Percentiles rank a stretch among this genome's conserved stretches.
These are phyloP conservation scores for Kluyveromyces wickerhamii DNA, from an alignment of 805 yeast genomes.

Conservation along the genomic window DNA sequence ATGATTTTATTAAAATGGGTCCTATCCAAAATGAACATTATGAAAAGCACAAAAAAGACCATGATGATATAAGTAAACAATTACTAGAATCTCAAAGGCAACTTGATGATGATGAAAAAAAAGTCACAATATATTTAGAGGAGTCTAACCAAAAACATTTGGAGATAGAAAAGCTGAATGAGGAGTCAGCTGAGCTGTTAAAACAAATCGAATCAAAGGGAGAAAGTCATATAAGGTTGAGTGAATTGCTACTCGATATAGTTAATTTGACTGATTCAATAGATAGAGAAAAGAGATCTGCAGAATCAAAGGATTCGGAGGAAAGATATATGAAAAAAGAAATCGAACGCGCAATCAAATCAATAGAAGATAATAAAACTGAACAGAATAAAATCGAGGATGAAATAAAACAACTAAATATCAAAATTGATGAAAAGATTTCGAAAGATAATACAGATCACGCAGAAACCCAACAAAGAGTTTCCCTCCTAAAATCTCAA, in stretches of 20 bases:
- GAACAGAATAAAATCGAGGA: constrained; percentile 20
- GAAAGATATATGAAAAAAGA: constrained; percentile 56
- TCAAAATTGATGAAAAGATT: constrained; percentile 11
- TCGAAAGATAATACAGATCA: constrained; percentile 6
- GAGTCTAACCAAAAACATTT: constrained; percentile 20
- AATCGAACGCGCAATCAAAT: constrained; percentile 42
- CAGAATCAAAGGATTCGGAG: constrained; percentile 47
- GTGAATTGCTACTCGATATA: constrained; percentile 23
- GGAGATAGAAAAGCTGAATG: constrained; percentile 23
- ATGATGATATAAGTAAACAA: constrained; percentile 39
- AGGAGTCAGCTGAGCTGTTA: constrained; percentile 24
- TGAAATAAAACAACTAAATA: constrained; percentile 12
- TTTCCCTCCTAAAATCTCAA: constrained; percentile 9
- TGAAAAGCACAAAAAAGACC: constrained; percentile 37
- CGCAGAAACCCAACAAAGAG: constrained; percentile 8
- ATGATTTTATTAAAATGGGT: constrained; percentile 36
- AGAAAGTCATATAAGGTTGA: constrained; percentile 9
- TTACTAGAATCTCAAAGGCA: constrained; percentile 33
- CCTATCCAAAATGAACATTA: constrained; percentile 36
- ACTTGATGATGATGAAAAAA: constrained; percentile 26
- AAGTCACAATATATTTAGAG: constrained; percentile 23
- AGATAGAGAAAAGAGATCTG: constrained; percentile 34
- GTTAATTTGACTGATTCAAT: constrained; percentile 41
- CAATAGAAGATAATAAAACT: constrained; percentile 38
- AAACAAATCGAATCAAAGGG: constrained; percentile 11